These are phyloP conservation scores for Geotrichum fermentans DNA, from an alignment of 1,139 yeast genomes.

Conservation along the genomic window DNA sequence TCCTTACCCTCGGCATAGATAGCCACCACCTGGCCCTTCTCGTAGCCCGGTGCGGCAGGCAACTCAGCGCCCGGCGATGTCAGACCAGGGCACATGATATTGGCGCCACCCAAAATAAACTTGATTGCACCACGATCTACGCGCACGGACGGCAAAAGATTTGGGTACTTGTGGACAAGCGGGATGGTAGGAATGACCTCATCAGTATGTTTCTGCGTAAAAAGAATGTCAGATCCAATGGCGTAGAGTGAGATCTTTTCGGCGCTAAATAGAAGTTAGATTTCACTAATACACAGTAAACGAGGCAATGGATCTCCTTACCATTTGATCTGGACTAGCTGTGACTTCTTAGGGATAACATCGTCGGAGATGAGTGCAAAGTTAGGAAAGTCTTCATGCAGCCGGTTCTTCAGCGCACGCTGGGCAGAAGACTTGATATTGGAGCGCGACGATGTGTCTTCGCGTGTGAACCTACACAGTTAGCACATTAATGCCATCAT, in stretches of 20 bases:
- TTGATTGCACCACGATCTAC: constrained; percentile 97
- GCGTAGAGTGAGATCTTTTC: constrained; percentile 79
- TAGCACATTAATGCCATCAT: not conserved
- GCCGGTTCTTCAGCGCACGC: constrained; percentile 69
- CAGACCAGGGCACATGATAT: constrained; percentile 95
- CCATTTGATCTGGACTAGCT: constrained; percentile 74
- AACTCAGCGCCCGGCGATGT: constrained; percentile 84
- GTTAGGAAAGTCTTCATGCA: constrained; percentile 65
- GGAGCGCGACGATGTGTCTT: constrained; percentile 84
- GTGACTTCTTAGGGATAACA: constrained; percentile 87
- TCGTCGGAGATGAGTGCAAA: constrained; percentile 74
- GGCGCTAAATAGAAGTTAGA: constrained; percentile 40
- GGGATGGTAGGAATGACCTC: constrained; percentile 69
- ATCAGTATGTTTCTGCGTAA: constrained; percentile 79
- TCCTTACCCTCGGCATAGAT: constrained; percentile 93
- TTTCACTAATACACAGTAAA: not conserved
- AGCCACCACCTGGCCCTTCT: constrained; percentile 66
- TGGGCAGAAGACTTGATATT: constrained; percentile 91
- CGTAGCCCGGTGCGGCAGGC: constrained; percentile 60
- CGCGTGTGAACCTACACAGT: constrained; percentile 61
- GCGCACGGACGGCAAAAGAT: constrained; percentile 73
- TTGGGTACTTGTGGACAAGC: constrained; percentile 72
- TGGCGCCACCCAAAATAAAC: constrained; percentile 89
- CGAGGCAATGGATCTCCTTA: constrained; percentile 19
- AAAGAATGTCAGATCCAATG: constrained; percentile 66